Percentiles rank a stretch among this genome's conserved stretches.
Conservation (phyloP, 2,329 filamentous ascomycete species). For the Colletotrichum tofieldiae region DNA sequence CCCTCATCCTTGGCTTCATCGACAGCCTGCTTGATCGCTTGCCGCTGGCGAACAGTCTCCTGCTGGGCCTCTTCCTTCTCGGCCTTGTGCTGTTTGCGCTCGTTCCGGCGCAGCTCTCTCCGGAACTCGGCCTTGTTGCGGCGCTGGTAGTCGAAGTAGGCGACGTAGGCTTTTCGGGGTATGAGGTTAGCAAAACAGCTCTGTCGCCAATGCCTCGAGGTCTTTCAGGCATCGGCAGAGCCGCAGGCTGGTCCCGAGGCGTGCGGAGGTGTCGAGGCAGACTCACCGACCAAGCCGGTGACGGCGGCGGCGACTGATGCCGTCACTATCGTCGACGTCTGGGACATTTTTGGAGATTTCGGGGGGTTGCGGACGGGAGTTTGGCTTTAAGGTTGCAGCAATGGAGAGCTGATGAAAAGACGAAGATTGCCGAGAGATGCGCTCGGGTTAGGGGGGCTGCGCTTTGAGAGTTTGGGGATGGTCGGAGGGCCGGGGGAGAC, state of each 20-base stretch:
- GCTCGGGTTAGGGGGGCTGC: constrained; percentile 15
- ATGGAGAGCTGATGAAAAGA: background rate
- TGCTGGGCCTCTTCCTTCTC: constrained; percentile 82
- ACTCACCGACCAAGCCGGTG: constrained; percentile 73
- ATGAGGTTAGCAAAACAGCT: constrained; percentile 41
- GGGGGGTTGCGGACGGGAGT: constrained; percentile 44
- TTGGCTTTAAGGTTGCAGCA: constrained; percentile 10
- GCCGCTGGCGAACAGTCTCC: constrained; percentile 76
- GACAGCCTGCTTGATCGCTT: constrained; percentile 82
- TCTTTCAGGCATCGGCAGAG: constrained; percentile 27
- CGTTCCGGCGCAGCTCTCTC: constrained; percentile 80
- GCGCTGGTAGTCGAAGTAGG: constrained; percentile 79
- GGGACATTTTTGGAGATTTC: constrained; percentile 45
- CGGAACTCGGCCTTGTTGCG: constrained; percentile 77
- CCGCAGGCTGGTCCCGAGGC: background rate
- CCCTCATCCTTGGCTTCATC: constrained; percentile 90
- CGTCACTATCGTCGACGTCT: constrained; percentile 71
- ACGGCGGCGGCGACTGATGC: constrained; percentile 74
- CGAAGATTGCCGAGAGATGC: background rate
- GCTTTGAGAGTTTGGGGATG: constrained; percentile 22
- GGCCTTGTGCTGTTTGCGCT: constrained; percentile 79
- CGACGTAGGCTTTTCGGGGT: constrained; percentile 69
- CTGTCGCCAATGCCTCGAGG: constrained; percentile 16
- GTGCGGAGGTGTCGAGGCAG: constrained; percentile 18
- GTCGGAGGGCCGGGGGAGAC: constrained; percentile 20